Evolutionary conservation across 2,329 filamentous ascomycete genomes (phyloP), one percentile per base, ranked within the genome.

Genomic region (Alternaria tenuissima): DNA sequence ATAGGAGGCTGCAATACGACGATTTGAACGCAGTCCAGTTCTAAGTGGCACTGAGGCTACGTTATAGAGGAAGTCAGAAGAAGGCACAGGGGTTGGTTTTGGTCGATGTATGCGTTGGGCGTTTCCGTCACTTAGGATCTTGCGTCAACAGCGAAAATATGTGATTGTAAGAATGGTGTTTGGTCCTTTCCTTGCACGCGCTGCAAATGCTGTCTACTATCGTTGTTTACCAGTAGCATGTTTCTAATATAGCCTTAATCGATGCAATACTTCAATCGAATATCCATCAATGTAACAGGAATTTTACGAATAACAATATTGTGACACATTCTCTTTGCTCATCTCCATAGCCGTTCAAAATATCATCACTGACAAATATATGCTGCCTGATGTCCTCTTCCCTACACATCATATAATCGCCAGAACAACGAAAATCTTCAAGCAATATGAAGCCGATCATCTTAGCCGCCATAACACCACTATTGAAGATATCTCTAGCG

Each of bases 401-500:
- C 32, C 6, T 2, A 26, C 6, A 26, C 24, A 26, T 26, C 24
- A 7, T 7, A 26, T 3, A 7, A 20, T 5, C 3, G 1, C 28
- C n/a, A 14, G 1, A 5, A 20, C 1, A 14, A 3, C 6, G 3
- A 5, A 32, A 20, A 9, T 9, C 11, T 11, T 8, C 24, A 4
- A 9, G 12, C 26, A 30, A n/a, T 6, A 48, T 39, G 42, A 41
- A 55, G 7, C 24, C 16, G 7, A 16, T 20, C n/a, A 43, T 3
- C 3, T 20, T 24, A 14, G 20, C 22, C 3, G 14, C 42, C 8
- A 2, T 49, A 3, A 47, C 58, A 18, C 20, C 46, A 42, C 46
- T 64, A 48, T 12, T 61, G 7, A 38, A 60, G 20, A 22, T 42
- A 18, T 56, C 57, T 32, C 57, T 64, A 11, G 66, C 67, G 73